These are phyloP conservation scores for Cadophora sp. DNA, from an alignment of 2,329 filamentous ascomycete species.

Conservation along the genomic window DNA sequence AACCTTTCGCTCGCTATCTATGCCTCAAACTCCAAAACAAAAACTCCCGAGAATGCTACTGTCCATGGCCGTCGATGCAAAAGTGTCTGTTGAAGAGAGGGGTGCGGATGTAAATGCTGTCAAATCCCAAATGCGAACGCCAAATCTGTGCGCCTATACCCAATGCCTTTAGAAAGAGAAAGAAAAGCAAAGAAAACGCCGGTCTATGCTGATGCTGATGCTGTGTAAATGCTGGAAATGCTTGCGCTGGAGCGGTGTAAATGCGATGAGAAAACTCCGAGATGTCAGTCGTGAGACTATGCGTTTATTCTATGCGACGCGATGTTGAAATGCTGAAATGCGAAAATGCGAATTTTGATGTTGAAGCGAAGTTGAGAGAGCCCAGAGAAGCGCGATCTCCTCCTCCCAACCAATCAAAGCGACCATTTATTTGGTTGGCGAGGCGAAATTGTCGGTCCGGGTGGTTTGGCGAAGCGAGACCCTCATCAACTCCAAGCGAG, in stretches of 20 bases:
- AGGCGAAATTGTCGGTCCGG: not conserved
- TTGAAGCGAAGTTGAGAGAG: not conserved
- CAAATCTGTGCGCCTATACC: conserved; percentile 10
- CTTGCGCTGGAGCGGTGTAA: not conserved
- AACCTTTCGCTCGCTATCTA: conserved; percentile 9
- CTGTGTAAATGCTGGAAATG: not conserved
- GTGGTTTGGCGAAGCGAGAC: not conserved
- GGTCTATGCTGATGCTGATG: conserved; percentile 9
- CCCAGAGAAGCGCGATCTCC: not conserved
- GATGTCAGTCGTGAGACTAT: conserved; percentile 21
- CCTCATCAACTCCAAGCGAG: not conserved
- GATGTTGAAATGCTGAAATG: not conserved
- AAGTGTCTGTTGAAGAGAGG: too few species aligned
- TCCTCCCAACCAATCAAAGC: not conserved
- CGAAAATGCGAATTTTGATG: not conserved
- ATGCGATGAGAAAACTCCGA: conserved; percentile 13
- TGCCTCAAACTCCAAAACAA: conserved; percentile 3
- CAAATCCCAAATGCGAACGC: conserved; percentile 8
- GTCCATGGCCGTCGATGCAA: too few species aligned
- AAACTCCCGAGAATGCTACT: not conserved
- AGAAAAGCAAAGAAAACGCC: conserved; percentile 7
- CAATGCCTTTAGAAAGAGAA: not conserved
- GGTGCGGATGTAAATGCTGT: conserved; percentile 22
- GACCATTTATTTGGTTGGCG: not conserved
- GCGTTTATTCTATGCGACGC: conserved; percentile 12